Percentiles rank a stretch among this genome's conserved stretches.
Evolutionary conservation across 2,329 filamentous ascomycete species (phyloP).

Genomic region (Basipetospora chlamydospora): DNA sequence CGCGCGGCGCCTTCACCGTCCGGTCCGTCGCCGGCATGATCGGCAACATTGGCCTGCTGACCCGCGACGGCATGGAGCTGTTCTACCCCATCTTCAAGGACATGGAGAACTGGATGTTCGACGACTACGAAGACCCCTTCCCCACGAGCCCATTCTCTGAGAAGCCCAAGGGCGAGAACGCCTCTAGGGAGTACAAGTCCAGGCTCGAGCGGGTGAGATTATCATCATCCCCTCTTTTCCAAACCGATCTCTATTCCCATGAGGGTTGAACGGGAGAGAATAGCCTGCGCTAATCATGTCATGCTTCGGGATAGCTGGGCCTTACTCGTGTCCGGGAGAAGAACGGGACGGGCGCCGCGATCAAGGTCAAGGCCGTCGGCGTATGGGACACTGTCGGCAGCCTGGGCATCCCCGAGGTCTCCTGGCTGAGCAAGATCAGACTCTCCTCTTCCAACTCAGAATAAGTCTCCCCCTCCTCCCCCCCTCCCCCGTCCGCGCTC

Average conservation of each 20-base stretch:
- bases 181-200: constrained; percentile 26
- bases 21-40: constrained; percentile 42
- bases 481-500: background rate
- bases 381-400: constrained; percentile 33
- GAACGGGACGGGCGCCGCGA: constrained; percentile 3
- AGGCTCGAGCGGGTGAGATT: constrained; percentile 28
- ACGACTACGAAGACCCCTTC: constrained; percentile 30
- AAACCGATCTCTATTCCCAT: too few species aligned
- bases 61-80: constrained; percentile 34
- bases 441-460: constrained; percentile 28
- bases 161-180: constrained; percentile 30
- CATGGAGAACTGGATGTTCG: constrained; percentile 36
- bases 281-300: constrained; percentile 1
- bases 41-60: constrained; percentile 33
- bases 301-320: background rate
- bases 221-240: background rate
- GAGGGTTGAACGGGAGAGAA: background rate
- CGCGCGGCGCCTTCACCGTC: constrained; percentile 42
- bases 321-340: constrained; percentile 1
- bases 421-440: constrained; percentile 31
- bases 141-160: constrained; percentile 29
- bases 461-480: constrained; percentile 20
- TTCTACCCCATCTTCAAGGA: constrained; percentile 43
- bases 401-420: constrained; percentile 27
- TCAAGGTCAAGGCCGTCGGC: constrained; percentile 21